A percentile compares a stretch with the other conserved stretches of the same genome.
Conservation (phyloP, 352 stramenopile genomes). For the Chrysophaeum taylorii region DNA sequence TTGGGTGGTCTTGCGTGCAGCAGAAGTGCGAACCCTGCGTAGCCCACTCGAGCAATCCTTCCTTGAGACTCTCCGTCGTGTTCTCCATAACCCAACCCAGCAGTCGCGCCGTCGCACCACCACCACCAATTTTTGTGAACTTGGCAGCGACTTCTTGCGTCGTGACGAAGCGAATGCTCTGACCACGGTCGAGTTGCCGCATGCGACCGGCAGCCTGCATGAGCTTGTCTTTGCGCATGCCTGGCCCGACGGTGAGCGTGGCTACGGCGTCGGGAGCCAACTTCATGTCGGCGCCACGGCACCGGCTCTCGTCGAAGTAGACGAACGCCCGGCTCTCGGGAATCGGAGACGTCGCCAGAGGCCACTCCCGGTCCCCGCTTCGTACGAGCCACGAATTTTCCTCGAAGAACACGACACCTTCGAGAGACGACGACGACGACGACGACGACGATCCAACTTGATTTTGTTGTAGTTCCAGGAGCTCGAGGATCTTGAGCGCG, state of each 20-base stretch:
- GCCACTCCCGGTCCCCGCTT: no score
- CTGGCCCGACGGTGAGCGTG: slow-evolving; percentile 64
- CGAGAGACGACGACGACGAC: no score
- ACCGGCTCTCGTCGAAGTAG: slow-evolving; percentile 75
- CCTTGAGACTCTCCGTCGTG: slow-evolving; percentile 50
- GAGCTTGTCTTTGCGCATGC: slow-evolving; percentile 75
- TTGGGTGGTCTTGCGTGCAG: slow-evolving; percentile 31
- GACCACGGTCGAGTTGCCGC: slow-evolving; percentile 53
- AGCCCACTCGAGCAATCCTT: slow-evolving; percentile 61
- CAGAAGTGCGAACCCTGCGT: slow-evolving; percentile 56
- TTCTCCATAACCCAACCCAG: slow-evolving; percentile 73
- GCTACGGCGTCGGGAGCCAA: slow-evolving; percentile 51
- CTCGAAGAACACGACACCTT: no score
- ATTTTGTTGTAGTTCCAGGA: no score
- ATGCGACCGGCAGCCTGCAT: slow-evolving; percentile 78
- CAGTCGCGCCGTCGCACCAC: slow-evolving; percentile 39
- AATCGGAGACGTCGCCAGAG: slow-evolving; percentile 57
- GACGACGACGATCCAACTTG: no score
- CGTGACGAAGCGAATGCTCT: slow-evolving; percentile 57
- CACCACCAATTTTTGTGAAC: slow-evolving; percentile 33
- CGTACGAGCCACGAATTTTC: no score
- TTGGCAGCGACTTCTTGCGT: slow-evolving; percentile 52
- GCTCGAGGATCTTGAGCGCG: slow-evolving; percentile 41
- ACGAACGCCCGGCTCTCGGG: slow-evolving; percentile 67
- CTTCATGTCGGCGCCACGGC: slow-evolving; percentile 73